These are phyloP conservation scores for Yarrowia keelungensis DNA, from an alignment of 805 yeast species.

Conservation along the genomic window DNA sequence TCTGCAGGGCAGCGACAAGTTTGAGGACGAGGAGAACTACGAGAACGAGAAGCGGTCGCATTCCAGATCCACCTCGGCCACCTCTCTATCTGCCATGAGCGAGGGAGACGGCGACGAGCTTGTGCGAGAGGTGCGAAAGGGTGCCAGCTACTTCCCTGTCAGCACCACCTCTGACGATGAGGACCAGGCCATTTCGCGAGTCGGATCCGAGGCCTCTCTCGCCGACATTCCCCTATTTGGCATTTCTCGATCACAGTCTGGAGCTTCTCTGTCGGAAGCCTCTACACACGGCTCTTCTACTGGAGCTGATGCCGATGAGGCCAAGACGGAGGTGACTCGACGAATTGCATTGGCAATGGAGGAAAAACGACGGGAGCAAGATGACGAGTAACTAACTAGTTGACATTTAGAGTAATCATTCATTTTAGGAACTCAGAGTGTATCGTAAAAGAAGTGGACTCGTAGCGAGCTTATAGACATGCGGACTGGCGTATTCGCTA, in stretches of 20 bases:
- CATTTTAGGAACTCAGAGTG: neutral
- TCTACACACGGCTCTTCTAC: slow-evolving; percentile 26
- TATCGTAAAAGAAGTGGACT: neutral
- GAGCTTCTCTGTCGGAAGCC: slow-evolving; percentile 36
- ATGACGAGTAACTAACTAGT: slow-evolving; percentile 37
- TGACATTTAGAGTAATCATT: slow-evolving; percentile 21
- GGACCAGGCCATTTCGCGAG: slow-evolving; percentile 63
- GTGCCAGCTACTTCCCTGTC: slow-evolving; percentile 38
- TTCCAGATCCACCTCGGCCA: slow-evolving; percentile 15
- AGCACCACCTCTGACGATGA: slow-evolving; percentile 54
- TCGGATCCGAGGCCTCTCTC: slow-evolving; percentile 66
- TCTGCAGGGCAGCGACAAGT: slow-evolving; percentile 40
- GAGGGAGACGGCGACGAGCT: slow-evolving; percentile 40
- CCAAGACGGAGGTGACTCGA: slow-evolving; percentile 43
- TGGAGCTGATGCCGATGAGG: slow-evolving; percentile 40
- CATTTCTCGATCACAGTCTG: slow-evolving; percentile 51
- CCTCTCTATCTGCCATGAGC: slow-evolving; percentile 26
- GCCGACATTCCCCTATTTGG: slow-evolving; percentile 68
- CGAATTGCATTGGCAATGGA: slow-evolving; percentile 46
- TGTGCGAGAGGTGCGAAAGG: slow-evolving; percentile 36
- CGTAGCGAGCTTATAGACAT: too few relatives aligned
- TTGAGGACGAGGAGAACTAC: slow-evolving; percentile 40
- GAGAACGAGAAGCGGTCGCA: slow-evolving; percentile 25
- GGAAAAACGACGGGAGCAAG: slow-evolving; percentile 42
- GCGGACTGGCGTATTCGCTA: too few relatives aligned